A percentile compares a stretch with the other conserved stretches of the same genome.
Evolutionary conservation across 495 filamentous ascomycete genomes (phyloP).

Genomic region (Acidomyces sp.): DNA sequence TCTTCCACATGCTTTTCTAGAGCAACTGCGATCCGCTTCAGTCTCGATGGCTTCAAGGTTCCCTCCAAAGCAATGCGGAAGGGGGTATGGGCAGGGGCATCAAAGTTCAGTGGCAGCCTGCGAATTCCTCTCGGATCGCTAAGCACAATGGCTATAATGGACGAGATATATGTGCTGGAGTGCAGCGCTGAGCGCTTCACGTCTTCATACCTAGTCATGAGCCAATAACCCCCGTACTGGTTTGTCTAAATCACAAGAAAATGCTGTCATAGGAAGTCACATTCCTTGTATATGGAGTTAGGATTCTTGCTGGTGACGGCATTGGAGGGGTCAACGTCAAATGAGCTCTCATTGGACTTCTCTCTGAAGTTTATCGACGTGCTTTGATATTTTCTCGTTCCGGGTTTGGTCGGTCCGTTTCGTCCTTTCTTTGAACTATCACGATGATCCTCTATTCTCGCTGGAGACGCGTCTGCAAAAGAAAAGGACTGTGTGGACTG

Average conservation of each 20-base stretch:
- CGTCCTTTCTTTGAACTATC: no score
- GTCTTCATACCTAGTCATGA: constrained; percentile 15
- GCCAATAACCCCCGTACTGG: constrained; percentile 10
- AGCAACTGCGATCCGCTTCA: background rate
- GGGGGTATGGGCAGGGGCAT: constrained; percentile 11
- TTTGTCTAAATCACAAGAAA: constrained; percentile 9
- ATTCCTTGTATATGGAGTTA: background rate
- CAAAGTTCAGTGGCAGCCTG: constrained; percentile 12
- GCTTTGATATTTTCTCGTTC: no score
- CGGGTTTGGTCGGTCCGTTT: no score
- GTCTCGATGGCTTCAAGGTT: constrained; percentile 8
- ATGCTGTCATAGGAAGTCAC: constrained; percentile 1
- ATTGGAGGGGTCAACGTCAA: background rate
- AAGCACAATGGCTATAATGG: constrained; percentile 13
- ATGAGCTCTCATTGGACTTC: no score
- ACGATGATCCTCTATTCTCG: no score
- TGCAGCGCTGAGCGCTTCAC: constrained; percentile 9
- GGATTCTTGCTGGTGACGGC: background rate
- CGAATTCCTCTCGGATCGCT: constrained; percentile 11
- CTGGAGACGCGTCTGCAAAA: no score
- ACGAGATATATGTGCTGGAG: constrained; percentile 12
- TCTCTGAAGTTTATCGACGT: no score
- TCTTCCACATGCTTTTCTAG: background rate
- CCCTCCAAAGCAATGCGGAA: constrained; percentile 13
- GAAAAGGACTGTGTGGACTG: no score